A percentile compares a stretch with the other conserved stretches of the same genome.
Evolutionary conservation across 2,329 filamentous ascomycete genomes (phyloP).

Genomic region (Fusarium sp.): DNA sequence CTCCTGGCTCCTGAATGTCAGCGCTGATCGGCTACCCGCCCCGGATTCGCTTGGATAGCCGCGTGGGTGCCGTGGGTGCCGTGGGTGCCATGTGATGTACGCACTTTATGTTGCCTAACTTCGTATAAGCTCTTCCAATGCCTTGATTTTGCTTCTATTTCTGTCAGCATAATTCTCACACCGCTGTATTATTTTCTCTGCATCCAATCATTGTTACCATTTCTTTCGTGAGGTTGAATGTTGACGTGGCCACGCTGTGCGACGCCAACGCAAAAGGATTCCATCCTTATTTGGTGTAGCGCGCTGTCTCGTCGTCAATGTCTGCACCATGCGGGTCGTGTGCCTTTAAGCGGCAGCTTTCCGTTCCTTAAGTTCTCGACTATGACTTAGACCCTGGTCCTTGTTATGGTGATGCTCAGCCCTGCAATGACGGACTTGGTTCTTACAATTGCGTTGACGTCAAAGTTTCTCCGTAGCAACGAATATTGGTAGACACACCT

Average conservation of each 20-base stretch:
- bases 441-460: slow-evolving; percentile 23
- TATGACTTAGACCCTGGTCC: slow-evolving; percentile 6
- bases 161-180: slow-evolving; percentile 10
- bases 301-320: slow-evolving; percentile 13
- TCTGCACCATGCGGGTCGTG: slow-evolving; percentile 14
- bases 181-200: slow-evolving; percentile 14
- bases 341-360: slow-evolving; percentile 32
- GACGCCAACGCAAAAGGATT: slow-evolving; percentile 24
- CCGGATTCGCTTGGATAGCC: slow-evolving; percentile 39
- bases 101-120: slow-evolving; percentile 38
- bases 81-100: slow-evolving; percentile 20
- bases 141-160: slow-evolving; percentile 14
- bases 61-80: slow-evolving; percentile 11
- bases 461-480: slow-evolving; percentile 34
- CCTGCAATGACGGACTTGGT: slow-evolving; percentile 21
- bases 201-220: neutral
- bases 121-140: slow-evolving; percentile 11
- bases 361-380: slow-evolving; percentile 20
- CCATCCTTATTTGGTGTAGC: slow-evolving; percentile 22
- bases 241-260: slow-evolving; percentile 38
- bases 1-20: slow-evolving; percentile 1
- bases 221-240: neutral
- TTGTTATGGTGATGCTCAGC: slow-evolving; percentile 25
- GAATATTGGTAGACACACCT: neutral
- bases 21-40: slow-evolving; percentile 46